Conservation (phyloP, 179 eudicot genomes). For the Sideroxylon spinosum region DNA sequence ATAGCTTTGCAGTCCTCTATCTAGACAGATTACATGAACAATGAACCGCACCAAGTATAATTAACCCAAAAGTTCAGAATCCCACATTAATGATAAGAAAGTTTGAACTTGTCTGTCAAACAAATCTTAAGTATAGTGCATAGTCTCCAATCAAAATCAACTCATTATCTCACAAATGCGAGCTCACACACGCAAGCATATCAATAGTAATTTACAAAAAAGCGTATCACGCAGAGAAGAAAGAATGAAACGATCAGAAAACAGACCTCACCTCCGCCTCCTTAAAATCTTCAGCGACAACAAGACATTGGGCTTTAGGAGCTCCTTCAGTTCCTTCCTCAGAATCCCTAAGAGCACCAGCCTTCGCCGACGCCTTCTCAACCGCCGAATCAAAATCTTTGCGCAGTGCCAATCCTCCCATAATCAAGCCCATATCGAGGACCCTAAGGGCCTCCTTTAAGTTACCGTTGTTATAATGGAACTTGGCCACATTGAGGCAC, state of each 20-base stretch:
- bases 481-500: constrained; percentile 64
- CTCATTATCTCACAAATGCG: too few relatives aligned
- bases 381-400: constrained; percentile 56
- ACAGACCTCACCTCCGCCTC: constrained; percentile 77
- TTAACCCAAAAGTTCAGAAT: too few relatives aligned
- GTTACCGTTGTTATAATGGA: constrained; percentile 36
- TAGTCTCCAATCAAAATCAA: too few relatives aligned
- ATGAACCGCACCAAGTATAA: too few relatives aligned
- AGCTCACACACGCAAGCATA: too few relatives aligned
- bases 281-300: constrained; percentile 24
- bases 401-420: constrained; percentile 68
- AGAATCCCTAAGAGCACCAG: constrained; percentile 15
- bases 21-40: too few relatives aligned
- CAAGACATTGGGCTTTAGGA: constrained; percentile 8
- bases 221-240: not conserved
- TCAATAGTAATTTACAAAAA: not conserved
- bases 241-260: not conserved
- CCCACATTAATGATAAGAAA: too few relatives aligned
- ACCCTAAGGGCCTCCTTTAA: constrained; percentile 48
- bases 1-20: too few relatives aligned
- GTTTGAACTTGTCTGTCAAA: too few relatives aligned
- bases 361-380: constrained; percentile 28
- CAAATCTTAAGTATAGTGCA: too few relatives aligned
- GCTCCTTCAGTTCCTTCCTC: constrained; percentile 11
- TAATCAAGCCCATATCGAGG: constrained; percentile 79